Percentiles rank a stretch among this genome's conserved stretches.
Conservation (phyloP, 805 yeast genomes). For the Brettanomyces anomalus region DNA sequence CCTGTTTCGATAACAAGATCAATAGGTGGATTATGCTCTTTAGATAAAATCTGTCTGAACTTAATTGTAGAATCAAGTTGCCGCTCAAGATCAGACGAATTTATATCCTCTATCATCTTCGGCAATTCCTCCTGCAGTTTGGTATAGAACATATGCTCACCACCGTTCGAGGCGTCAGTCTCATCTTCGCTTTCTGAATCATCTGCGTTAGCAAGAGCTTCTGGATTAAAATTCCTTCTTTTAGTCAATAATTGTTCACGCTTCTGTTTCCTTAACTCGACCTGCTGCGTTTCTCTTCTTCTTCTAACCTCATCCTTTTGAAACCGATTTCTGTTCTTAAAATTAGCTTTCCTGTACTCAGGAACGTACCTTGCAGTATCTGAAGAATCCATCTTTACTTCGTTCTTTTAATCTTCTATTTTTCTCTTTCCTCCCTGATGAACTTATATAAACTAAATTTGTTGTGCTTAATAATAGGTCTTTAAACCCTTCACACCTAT, state of each 20-base stretch:
- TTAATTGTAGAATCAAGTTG: conserved; percentile 86
- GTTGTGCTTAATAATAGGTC: too few species aligned
- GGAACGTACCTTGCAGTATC: conserved; percentile 87
- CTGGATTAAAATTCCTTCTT: conserved; percentile 67
- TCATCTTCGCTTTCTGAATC: conserved; percentile 47
- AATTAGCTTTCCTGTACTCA: conserved; percentile 93
- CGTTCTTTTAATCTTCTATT: too few species aligned
- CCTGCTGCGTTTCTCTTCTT: conserved; percentile 95
- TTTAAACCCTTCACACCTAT: too few species aligned
- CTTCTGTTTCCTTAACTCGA: conserved; percentile 91
- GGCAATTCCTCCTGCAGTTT: conserved; percentile 67
- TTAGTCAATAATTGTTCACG: conserved; percentile 92
- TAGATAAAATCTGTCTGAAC: conserved; percentile 86
- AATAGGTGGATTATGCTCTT: conserved; percentile 95
- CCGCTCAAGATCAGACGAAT: conserved; percentile 63
- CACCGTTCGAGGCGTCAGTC: conserved; percentile 29
- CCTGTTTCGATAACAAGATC: conserved; percentile 89
- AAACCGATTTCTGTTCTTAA: conserved; percentile 90
- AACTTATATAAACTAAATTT: too few species aligned
- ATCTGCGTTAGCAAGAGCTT: conserved; percentile 28
- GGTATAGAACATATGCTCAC: conserved; percentile 30
- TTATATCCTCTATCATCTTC: conserved; percentile 71
- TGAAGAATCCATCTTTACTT: conserved; percentile 48
- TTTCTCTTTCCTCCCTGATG: too few species aligned
- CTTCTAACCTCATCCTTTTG: conserved; percentile 95